Conservation (phyloP, 1,284 basidiomycete genomes). For the Leccinum subrobustum region DNA sequence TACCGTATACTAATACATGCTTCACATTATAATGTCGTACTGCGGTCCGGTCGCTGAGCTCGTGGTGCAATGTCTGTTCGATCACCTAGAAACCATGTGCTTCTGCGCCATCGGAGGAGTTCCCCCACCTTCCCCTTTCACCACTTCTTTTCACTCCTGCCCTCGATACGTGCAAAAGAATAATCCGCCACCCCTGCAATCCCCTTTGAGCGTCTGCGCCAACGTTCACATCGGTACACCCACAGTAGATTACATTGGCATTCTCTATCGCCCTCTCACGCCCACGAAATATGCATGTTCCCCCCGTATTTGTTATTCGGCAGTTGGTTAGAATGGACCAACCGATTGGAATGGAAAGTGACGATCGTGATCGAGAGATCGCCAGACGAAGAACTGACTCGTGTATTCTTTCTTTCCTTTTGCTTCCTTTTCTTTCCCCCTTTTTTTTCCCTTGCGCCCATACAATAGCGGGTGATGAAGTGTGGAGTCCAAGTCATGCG, state of each 20-base stretch:
- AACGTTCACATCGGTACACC: not conserved
- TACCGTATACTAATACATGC: conserved; percentile 18
- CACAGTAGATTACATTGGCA: not conserved
- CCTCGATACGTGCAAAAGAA: conserved; percentile 9
- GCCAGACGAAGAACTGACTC: not conserved
- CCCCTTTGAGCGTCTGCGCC: not conserved
- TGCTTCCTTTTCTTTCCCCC: not conserved
- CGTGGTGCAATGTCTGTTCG: not conserved
- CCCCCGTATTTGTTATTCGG: not conserved
- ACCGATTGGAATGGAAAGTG: not conserved
- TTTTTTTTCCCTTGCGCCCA: not conserved
- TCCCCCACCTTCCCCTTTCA: not conserved
- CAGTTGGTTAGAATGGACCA: not conserved
- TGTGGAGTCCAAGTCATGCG: not conserved
- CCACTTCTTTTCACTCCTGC: not conserved
- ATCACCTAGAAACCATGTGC: conserved; percentile 7
- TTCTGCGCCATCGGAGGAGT: not conserved
- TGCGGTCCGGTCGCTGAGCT: conserved; percentile 13
- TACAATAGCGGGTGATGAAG: not conserved
- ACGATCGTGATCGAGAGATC: conserved; percentile 24
- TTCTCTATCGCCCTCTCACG: not conserved
- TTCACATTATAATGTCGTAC: conserved; percentile 11
- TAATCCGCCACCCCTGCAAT: not conserved
- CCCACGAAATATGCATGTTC: not conserved
- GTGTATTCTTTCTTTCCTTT: not conserved